Conservation (phyloP, 2,329 filamentous ascomycete species). For the Curvularia lunata region DNA sequence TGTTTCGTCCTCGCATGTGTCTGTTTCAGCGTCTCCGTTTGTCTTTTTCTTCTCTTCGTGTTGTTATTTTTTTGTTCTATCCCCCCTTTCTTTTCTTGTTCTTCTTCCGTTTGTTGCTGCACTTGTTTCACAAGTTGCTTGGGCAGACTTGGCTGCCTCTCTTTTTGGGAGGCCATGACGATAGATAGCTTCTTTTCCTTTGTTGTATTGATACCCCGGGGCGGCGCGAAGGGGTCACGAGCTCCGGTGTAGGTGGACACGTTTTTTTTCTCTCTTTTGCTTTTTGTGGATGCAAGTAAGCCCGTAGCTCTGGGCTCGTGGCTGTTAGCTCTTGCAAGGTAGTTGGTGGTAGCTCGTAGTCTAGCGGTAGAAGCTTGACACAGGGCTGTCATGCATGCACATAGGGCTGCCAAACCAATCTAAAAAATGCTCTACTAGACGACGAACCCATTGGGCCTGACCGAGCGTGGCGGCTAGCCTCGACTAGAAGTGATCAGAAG, state of each 20-base stretch:
- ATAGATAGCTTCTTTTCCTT: slow-evolving; percentile 19
- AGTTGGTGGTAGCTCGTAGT: background rate
- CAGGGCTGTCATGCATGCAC: slow-evolving; percentile 7
- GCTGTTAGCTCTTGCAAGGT: too few relatives aligned
- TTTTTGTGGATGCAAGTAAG: slow-evolving; percentile 9
- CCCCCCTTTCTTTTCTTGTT: background rate
- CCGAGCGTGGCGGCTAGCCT: background rate
- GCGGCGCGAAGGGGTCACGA: slow-evolving; percentile 26
- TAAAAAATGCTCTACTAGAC: slow-evolving; percentile 3
- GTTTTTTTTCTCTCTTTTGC: slow-evolving; percentile 4
- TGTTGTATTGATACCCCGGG: slow-evolving; percentile 44
- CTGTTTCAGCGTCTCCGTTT: background rate
- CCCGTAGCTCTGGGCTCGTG: background rate
- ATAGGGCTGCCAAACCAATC: slow-evolving; percentile 7
- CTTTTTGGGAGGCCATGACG: slow-evolving; percentile 19
- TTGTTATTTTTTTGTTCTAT: background rate
- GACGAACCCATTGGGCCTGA: slow-evolving; percentile 11
- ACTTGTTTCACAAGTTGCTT: background rate
- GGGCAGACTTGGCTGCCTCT: slow-evolving; percentile 5
- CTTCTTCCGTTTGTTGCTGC: background rate
- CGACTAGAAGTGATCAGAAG: slow-evolving; percentile 9
- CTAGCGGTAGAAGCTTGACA: slow-evolving; percentile 10
- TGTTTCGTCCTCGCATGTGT: background rate
- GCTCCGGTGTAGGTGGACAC: slow-evolving; percentile 27
- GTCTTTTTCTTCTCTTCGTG: background rate